Base-by-base conservation (phyloP, 2,329 filamentous ascomycete species). In the Aspergillus pseudonomiae region DNA sequence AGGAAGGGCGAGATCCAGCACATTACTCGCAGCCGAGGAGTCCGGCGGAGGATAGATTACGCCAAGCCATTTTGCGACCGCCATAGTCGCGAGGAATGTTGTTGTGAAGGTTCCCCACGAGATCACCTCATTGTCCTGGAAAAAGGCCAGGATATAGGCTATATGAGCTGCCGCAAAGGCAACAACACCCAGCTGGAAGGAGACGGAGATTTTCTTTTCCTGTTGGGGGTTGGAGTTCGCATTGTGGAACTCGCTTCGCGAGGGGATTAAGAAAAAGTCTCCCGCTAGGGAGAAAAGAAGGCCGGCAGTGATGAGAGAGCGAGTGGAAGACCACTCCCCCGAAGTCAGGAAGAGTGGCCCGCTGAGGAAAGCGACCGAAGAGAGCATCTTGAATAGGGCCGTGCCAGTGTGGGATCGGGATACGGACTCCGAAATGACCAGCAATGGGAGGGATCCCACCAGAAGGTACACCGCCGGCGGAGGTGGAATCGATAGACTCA, bases 121-220 rank as follows among this genome's bases (percentile, higher is more conserved):
- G 41, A 45, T 59, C 2, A 16, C 26, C 7, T 56, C 36, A 12
- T 59, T 59, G 55, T 73, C 64, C 39, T 58, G 57, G 19, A 75
- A 59, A 59, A 75, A 74, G 30, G 73, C 73, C 16, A 69, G 32
- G 50, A 72, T 71, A 52, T 75, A 75, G 45, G 72, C 67, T 55
- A 73, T 66, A 63, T 75, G 73, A 39, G 73, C 73, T 2, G 64
- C 67, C 16, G 73, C 73, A 36, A 75, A 75, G 54, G 73, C 70
- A 39, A 71, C 64, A 16, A 75, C 66, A 5, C 73, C 73, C 2
- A 73, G 67, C 50, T 73, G 68, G 57, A 75, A 74, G 28, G 68
- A 73, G n/a, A 60, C 58, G 6, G 73, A 73, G 34, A 70, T 60
- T 28, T 59, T 48, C 36, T 60, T 50, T 24, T 55, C 48, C 55